Percentiles rank a stretch among this genome's conserved stretches.
Evolutionary conservation across 1,284 basidiomycete species (phyloP).

Genomic region (Coriolopsis trogii): DNA sequence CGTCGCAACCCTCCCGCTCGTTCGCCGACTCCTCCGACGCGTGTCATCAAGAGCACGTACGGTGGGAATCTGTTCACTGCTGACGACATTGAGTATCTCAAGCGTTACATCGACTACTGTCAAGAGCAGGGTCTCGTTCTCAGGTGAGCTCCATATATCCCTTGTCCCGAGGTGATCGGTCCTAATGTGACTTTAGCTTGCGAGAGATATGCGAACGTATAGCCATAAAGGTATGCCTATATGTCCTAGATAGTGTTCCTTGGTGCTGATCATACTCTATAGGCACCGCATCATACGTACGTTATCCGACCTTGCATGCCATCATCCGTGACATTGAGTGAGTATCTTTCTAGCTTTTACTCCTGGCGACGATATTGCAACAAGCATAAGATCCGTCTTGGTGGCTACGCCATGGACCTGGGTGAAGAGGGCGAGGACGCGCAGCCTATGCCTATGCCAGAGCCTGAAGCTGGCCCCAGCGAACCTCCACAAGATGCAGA

Average conservation of each 20-base stretch:
- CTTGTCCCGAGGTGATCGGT: neutral
- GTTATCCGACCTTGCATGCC: slow-evolving; percentile 22
- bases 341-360: slow-evolving; percentile 60
- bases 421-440: slow-evolving; percentile 36
- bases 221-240: slow-evolving; percentile 64
- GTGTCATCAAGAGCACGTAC: slow-evolving; percentile 84
- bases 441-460: neutral
- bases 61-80: slow-evolving; percentile 82
- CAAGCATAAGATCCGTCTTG: slow-evolving; percentile 82
- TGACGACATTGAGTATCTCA: slow-evolving; percentile 77
- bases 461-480: slow-evolving; percentile 13
- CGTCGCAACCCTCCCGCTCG: slow-evolving; percentile 65
- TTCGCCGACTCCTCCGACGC: slow-evolving; percentile 77
- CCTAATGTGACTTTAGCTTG: slow-evolving; percentile 44
- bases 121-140: slow-evolving; percentile 80
- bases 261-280: slow-evolving; percentile 3
- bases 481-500: slow-evolving; percentile 24
- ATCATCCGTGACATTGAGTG: slow-evolving; percentile 6
- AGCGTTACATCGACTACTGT: slow-evolving; percentile 84
- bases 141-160: slow-evolving; percentile 46
- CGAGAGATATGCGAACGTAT: slow-evolving; percentile 84
- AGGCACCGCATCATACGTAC: slow-evolving; percentile 85
- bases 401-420: slow-evolving; percentile 76
- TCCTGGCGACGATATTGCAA: slow-evolving; percentile 88
- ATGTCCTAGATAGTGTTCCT: neutral